Percentiles rank a stretch among this genome's conserved stretches.
Conservation (phyloP, 768 basidiomycete genomes). For the Suillus sp. region DNA sequence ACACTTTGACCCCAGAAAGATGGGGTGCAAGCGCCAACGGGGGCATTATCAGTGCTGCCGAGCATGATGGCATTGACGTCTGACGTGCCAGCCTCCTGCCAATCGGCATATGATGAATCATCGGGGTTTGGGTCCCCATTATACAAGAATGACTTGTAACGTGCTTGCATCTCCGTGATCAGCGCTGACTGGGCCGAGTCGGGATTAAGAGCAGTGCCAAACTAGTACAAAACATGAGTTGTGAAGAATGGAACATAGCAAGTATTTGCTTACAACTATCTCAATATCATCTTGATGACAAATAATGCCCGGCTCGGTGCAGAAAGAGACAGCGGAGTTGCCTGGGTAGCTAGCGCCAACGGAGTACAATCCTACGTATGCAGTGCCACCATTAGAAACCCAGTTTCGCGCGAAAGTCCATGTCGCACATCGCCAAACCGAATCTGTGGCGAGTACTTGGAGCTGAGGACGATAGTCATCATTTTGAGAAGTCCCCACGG, state of each 20-base stretch:
- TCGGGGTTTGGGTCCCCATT: constrained; percentile 63
- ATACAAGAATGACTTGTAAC: constrained; percentile 66
- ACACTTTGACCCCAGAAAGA: constrained; percentile 68
- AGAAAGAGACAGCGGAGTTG: constrained; percentile 58
- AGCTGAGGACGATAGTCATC: constrained; percentile 50
- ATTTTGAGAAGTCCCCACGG: constrained; percentile 28
- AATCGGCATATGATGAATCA: constrained; percentile 45
- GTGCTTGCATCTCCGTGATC: constrained; percentile 64
- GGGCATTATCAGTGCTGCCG: constrained; percentile 55
- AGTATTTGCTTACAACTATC: constrained; percentile 58
- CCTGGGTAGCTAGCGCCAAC: constrained; percentile 73
- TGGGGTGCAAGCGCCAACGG: constrained; percentile 61
- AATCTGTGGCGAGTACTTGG: constrained; percentile 64
- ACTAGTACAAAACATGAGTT: constrained; percentile 24
- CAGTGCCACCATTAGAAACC: constrained; percentile 62
- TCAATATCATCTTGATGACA: constrained; percentile 86
- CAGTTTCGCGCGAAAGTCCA: constrained; percentile 74
- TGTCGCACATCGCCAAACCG: constrained; percentile 66
- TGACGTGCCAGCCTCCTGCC: constrained; percentile 54
- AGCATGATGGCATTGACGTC: constrained; percentile 61
- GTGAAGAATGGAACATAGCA: constrained; percentile 1
- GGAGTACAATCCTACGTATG: constrained; percentile 66
- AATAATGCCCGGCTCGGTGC: constrained; percentile 55
- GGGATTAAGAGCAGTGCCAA: constrained; percentile 61
- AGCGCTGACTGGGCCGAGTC: constrained; percentile 58